Base-by-base conservation (phyloP, 1,284 basidiomycete species). In the Pyrrhoderma lamaoense region DNA sequence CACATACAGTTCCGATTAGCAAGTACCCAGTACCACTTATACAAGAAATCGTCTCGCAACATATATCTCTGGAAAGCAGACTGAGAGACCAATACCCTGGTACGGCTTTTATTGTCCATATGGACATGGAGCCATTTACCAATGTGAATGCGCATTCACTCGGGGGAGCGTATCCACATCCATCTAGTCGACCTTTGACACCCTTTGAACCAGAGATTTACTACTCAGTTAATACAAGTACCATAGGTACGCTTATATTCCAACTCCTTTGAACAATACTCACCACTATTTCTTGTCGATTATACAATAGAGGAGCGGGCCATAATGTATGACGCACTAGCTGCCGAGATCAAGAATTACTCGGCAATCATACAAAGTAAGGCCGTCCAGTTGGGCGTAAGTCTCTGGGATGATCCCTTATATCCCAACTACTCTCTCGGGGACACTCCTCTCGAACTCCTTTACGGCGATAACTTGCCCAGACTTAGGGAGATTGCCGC, bases 351-450 rank as follows among this genome's bases (percentile, higher is more conserved):
- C 18, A 45, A 45, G 43, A 34, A 39, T 9, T 39, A 49, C 34
- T 22, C 48, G 14, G 3, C 21, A 40, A 35, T 35, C 18, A 40
- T 54, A 22, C 52, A 54, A 36, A 48, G 42, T 14, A 45, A 42
- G 14, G 52, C 52, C 3, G 43, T 54, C 1, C n/a, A 44, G 36
- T 27, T 49, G 27, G 52, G 52, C 22, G 34, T 43, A n/a, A 54
- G 52, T 34, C 48, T 19, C 3, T 54, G 31, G 43, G 52, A 46
- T 22, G 52, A 54, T 45, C 35, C 50, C 25, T 49, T 56, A 19
- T 60, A 60, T 40, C 52, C 54, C 5, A 60, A 58, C 42, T 60
- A 60, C 36, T 53, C 58, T 3, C 25, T 53, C 5, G 40, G 36
- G 5, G 49, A 56, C 25, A 56, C 49, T 27, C 47, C 52, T 5